Conservation (phyloP, 139 green algal species). For the Chlamydomonas asymmetrica region DNA sequence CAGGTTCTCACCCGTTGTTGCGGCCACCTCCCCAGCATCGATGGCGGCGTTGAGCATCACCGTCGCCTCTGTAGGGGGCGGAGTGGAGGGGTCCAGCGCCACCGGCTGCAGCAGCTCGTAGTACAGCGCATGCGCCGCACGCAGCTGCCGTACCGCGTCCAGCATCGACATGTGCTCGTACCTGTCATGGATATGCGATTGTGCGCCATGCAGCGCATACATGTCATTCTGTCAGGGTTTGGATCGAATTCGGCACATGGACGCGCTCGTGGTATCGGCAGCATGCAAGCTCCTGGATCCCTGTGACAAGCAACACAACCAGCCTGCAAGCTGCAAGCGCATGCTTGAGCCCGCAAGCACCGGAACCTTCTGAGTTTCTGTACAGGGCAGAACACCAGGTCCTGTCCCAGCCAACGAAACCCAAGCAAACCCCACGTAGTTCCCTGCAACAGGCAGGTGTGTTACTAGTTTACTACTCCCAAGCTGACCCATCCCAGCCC, state of each 20-base stretch:
- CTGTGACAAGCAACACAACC: too few species aligned
- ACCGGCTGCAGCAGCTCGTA: conserved; percentile 28
- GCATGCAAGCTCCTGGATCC: too few species aligned
- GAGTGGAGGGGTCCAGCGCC: not conserved
- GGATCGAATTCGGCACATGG: not conserved
- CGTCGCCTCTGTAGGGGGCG: not conserved
- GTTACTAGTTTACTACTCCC: too few species aligned
- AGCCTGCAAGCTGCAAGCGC: too few species aligned
- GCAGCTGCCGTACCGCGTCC: conserved; percentile 6
- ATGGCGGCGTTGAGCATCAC: conserved; percentile 29
- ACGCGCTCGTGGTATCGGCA: not conserved
- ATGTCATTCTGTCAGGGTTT: not conserved
- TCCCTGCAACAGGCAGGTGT: too few species aligned
- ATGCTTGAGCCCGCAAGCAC: too few species aligned
- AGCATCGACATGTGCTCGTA: conserved; percentile 10
- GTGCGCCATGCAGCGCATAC: not conserved
- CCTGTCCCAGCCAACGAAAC: too few species aligned
- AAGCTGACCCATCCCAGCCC: too few species aligned
- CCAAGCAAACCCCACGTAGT: too few species aligned
- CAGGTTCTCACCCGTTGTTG: conserved; percentile 19
- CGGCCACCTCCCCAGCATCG: conserved; percentile 36
- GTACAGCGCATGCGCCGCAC: conserved; percentile 20
- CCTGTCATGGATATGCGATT: conserved; percentile 1
- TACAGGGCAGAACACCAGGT: too few species aligned
- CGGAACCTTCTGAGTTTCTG: too few species aligned